phyloP scores from a whole-genome alignment of 2,329 filamentous ascomycete genomes.

The Pseudogymnoascus sp. region DNA sequence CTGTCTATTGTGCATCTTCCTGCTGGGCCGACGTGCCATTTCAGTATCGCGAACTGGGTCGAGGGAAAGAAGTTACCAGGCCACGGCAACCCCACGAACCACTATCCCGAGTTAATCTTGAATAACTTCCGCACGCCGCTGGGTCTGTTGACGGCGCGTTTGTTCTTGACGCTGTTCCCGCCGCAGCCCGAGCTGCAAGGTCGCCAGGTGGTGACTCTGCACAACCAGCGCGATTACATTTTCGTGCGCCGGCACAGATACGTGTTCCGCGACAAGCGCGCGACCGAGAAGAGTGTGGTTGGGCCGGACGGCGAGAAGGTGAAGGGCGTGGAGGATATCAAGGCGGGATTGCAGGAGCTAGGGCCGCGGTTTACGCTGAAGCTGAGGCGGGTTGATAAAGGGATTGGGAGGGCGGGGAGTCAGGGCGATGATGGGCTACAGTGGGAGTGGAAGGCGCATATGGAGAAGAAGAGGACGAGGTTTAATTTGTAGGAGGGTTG shows the following conservation, averaged over 20 bases:
- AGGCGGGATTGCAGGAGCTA: constrained; percentile 82
- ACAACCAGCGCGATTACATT: constrained; percentile 95
- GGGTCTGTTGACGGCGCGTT: constrained; percentile 75
- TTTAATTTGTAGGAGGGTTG: constrained; percentile 75
- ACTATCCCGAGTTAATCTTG: constrained; percentile 81
- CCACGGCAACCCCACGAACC: constrained; percentile 79
- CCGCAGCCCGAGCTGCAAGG: constrained; percentile 75
- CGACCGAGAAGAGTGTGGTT: constrained; percentile 78
- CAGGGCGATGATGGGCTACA: constrained; percentile 42
- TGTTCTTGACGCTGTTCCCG: constrained; percentile 76
- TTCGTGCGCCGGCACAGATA: constrained; percentile 89
- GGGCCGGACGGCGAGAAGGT: constrained; percentile 75
- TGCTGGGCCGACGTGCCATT: constrained; percentile 83
- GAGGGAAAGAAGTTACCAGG: constrained; percentile 81
- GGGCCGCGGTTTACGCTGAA: constrained; percentile 81
- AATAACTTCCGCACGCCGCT: constrained; percentile 95
- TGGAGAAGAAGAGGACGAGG: constrained; percentile 88
- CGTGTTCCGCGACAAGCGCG: constrained; percentile 80
- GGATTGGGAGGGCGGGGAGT: constrained; percentile 62
- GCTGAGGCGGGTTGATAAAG: constrained; percentile 82
- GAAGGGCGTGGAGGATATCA: constrained; percentile 75
- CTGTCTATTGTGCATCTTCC: constrained; percentile 81
- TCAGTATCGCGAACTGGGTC: constrained; percentile 82
- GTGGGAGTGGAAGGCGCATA: constrained; percentile 94
- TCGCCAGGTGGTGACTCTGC: constrained; percentile 81